Evolutionary conservation across 1,139 yeast genomes (phyloP).

Genomic region (Groenewaldozyma sp.): DNA sequence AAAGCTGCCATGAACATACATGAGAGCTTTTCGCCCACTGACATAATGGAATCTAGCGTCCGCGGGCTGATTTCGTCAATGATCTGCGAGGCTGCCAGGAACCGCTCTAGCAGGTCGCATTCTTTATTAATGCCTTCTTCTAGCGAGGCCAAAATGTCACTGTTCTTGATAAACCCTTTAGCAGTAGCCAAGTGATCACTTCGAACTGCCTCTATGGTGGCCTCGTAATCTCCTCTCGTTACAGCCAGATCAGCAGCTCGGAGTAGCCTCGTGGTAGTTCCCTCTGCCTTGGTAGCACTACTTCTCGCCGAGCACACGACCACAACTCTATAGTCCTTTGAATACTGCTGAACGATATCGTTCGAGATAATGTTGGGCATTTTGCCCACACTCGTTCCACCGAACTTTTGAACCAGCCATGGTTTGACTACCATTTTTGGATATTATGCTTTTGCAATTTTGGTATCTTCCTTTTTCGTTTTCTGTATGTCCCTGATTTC

Average conservation of each 20-base stretch:
- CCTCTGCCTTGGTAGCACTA: conserved; percentile 82
- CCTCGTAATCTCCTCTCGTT: conserved; percentile 33
- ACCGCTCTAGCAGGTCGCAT: conserved; percentile 55
- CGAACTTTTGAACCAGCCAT: conserved; percentile 93
- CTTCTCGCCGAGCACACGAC: conserved; percentile 96
- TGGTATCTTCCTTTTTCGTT: too few species aligned
- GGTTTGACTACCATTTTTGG: conserved; percentile 12
- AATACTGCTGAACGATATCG: conserved; percentile 65
- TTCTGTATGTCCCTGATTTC: too few species aligned
- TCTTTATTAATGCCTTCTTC: conserved; percentile 53
- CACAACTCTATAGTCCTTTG: conserved; percentile 61
- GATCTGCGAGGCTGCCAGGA: conserved; percentile 77
- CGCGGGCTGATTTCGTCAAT: conserved; percentile 88
- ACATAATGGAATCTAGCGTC: conserved; percentile 82
- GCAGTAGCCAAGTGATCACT: conserved; percentile 77
- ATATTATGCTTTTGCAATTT: too few species aligned
- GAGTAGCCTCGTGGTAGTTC: conserved; percentile 75
- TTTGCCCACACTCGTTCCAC: conserved; percentile 97
- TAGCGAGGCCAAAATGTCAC: conserved; percentile 40
- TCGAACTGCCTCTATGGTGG: conserved; percentile 49
- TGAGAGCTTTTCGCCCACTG: conserved; percentile 87
- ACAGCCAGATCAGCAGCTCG: conserved; percentile 73
- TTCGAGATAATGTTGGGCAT: conserved; percentile 78
- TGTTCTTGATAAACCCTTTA: conserved; percentile 39
- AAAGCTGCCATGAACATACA: conserved; percentile 83